These are phyloP conservation scores for Yarrowia hollandica DNA, from an alignment of 805 yeast genomes.

Conservation along the genomic window DNA sequence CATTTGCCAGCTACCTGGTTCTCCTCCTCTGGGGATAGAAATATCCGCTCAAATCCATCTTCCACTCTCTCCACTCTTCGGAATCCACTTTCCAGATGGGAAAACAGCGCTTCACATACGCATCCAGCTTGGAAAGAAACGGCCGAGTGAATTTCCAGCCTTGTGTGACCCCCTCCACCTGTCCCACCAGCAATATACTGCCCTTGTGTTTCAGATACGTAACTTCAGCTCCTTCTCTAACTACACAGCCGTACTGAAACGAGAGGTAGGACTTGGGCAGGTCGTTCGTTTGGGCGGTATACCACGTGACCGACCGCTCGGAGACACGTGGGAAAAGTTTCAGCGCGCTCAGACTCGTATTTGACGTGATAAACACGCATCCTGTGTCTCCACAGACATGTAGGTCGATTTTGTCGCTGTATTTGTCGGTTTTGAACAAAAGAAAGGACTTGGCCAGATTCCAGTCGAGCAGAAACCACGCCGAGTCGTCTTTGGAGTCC, in stretches of 20 bases:
- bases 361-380: not conserved
- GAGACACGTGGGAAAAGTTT: not conserved
- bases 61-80: constrained; percentile 16
- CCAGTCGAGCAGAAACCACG: constrained; percentile 23
- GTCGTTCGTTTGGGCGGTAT: not conserved
- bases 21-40: constrained; percentile 7
- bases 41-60: not conserved
- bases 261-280: not conserved
- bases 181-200: constrained; percentile 2
- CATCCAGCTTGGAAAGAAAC: not conserved
- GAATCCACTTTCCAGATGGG: not conserved
- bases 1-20: not conserved
- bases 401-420: constrained; percentile 11
- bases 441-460: not conserved
- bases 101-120: not conserved
- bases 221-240: not conserved
- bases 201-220: constrained; percentile 17
- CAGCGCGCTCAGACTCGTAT: not conserved
- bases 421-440: constrained; percentile 10
- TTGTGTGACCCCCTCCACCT: not conserved
- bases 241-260: constrained; percentile 4
- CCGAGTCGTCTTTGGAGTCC: constrained; percentile 7
- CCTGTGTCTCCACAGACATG: not conserved
- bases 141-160: constrained; percentile 23
- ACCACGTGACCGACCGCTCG: not conserved